A percentile compares a stretch with the other conserved stretches of the same genome.
Evolutionary conservation across 768 basidiomycete genomes (phyloP).

Genomic region (Mycena sanguinolenta): DNA sequence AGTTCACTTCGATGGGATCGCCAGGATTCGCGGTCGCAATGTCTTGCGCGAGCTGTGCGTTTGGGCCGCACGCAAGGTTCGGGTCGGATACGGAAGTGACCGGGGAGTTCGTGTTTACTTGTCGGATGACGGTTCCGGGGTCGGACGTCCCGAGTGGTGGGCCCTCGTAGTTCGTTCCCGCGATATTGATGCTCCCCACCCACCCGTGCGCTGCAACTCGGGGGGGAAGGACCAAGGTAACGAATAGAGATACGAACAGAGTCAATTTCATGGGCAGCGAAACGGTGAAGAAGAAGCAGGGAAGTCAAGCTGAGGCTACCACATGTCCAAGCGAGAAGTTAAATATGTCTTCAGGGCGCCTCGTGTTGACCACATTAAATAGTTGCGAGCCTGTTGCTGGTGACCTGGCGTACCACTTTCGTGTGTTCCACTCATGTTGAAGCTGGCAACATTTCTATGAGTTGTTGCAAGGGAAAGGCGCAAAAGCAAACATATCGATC

Average conservation of each 20-base stretch:
- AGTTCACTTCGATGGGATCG: constrained; percentile 57
- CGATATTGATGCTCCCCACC: constrained; percentile 56
- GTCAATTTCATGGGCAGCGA: constrained; percentile 16
- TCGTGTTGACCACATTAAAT: constrained; percentile 10
- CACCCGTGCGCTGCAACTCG: constrained; percentile 59
- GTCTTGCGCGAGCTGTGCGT: constrained; percentile 56
- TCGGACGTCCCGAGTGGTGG: constrained; percentile 57
- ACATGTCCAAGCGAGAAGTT: constrained; percentile 19
- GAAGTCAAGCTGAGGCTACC: constrained; percentile 21
- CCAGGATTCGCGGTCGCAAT: constrained; percentile 63
- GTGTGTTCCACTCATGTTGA: too few species aligned
- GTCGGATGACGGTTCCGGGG: constrained; percentile 58
- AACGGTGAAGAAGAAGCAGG: constrained; percentile 7
- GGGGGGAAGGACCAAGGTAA: constrained; percentile 14
- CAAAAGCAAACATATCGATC: too few species aligned
- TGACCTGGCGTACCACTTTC: too few species aligned
- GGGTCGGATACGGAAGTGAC: constrained; percentile 62
- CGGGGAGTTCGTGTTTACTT: constrained; percentile 57
- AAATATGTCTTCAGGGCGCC: constrained; percentile 22
- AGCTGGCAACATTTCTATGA: too few species aligned
- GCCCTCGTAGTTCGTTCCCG: constrained; percentile 59
- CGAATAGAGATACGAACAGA: constrained; percentile 7
- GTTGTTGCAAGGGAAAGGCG: too few species aligned
- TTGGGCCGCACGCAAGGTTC: constrained; percentile 61
- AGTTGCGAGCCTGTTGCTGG: too few species aligned